phyloP scores from a whole-genome alignment of 1,139 yeast species.

The Nematodospora anomalae region DNA sequence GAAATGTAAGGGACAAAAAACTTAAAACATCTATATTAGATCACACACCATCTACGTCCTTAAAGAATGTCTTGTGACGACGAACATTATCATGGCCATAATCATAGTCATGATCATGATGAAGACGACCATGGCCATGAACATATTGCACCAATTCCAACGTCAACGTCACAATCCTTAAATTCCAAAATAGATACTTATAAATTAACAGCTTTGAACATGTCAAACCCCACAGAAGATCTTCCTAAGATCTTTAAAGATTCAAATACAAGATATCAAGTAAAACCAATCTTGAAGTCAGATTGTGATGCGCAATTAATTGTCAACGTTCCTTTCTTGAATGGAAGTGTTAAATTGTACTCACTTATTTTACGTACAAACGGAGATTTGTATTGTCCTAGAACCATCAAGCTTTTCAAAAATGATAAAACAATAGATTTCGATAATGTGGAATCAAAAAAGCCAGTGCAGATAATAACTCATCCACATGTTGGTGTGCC shows the following conservation, averaged over 20 bases:
- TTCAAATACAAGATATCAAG: constrained; percentile 39
- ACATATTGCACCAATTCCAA: constrained; percentile 67
- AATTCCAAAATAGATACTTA: constrained; percentile 59
- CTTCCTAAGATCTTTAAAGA: constrained; percentile 52
- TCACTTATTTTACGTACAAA: constrained; percentile 71
- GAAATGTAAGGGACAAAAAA: no score
- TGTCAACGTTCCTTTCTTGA: constrained; percentile 69
- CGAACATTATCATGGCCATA: constrained; percentile 29
- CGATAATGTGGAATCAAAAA: constrained; percentile 51
- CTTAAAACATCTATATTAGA: background rate
- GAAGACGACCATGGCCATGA: constrained; percentile 24
- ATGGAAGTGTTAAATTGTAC: constrained; percentile 70
- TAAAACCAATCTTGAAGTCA: constrained; percentile 56
- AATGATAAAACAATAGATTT: constrained; percentile 73
- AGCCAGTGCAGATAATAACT: constrained; percentile 52
- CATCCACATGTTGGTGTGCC: constrained; percentile 65
- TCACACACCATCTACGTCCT: no score
- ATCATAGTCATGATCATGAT: constrained; percentile 24
- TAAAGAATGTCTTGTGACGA: constrained; percentile 41
- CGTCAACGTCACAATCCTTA: constrained; percentile 69
- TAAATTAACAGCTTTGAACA: constrained; percentile 65
- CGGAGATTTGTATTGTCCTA: constrained; percentile 66
- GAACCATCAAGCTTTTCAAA: constrained; percentile 67
- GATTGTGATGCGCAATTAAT: constrained; percentile 85
- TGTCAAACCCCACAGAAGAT: constrained; percentile 51